Evolutionary conservation across 495 filamentous ascomycete genomes (phyloP).

Genomic region (Penicillium verhagenii): DNA sequence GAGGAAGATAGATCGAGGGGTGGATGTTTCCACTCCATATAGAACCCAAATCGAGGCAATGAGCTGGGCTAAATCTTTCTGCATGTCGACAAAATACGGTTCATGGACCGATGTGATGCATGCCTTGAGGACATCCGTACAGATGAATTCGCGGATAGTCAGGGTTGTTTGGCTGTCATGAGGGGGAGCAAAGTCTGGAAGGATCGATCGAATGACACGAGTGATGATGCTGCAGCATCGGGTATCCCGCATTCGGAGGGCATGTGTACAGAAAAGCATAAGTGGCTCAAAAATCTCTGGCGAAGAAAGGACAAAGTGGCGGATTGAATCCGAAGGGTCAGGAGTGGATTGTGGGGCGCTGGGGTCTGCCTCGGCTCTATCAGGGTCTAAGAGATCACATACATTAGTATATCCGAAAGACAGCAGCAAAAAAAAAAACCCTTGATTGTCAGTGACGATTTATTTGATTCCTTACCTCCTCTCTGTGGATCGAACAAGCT

Average conservation of each 20-base stretch:
- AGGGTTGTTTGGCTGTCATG: constrained; percentile 52
- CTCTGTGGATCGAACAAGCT: constrained; percentile 76
- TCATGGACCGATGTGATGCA: constrained; percentile 89
- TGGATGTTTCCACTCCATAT: constrained; percentile 62
- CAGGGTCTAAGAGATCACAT: constrained; percentile 33
- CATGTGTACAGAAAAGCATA: constrained; percentile 87
- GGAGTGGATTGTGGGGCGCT: constrained; percentile 36
- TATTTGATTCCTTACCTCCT: constrained; percentile 32
- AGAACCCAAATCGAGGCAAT: constrained; percentile 81
- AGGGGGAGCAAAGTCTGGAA: constrained; percentile 69
- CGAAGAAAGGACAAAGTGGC: constrained; percentile 77
- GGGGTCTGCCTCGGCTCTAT: constrained; percentile 41
- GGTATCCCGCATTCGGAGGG: constrained; percentile 85
- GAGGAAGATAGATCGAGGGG: constrained; percentile 52
- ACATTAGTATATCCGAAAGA: neutral
- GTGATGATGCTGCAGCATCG: constrained; percentile 84
- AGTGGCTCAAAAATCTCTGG: constrained; percentile 80
- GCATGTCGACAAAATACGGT: constrained; percentile 92
- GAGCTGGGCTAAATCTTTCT: constrained; percentile 85
- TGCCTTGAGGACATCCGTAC: constrained; percentile 74
- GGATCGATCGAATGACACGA: constrained; percentile 76
- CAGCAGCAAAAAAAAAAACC: neutral
- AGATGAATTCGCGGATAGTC: constrained; percentile 89
- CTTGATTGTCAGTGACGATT: no score
- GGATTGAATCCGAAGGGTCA: constrained; percentile 51